Base-by-base conservation (phyloP, 208 protist genomes). In the Zelonia costaricensis region DNA sequence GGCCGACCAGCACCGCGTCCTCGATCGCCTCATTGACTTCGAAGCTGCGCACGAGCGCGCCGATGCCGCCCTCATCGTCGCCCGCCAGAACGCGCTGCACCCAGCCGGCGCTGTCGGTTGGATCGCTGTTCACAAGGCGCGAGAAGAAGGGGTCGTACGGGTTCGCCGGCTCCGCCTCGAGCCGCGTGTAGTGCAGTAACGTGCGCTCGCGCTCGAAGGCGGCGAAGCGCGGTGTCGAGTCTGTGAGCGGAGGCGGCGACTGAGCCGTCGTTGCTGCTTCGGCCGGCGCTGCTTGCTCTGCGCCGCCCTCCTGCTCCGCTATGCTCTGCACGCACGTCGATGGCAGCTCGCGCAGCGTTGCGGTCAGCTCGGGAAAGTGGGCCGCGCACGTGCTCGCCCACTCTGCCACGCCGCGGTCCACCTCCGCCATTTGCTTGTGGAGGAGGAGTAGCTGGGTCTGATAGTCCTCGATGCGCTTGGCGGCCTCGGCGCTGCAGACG, bases 171-270 rank as follows among this genome's bases (percentile, higher is more conserved):
- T 85, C 84, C 20, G 64, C 39, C 43, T 85, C 78, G 51, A 91
- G 22, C 23, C 77, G 66, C 43, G 63, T 74, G 75, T 91, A 91
- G 57, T 76, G 78, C 46, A 79, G 73, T 22, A 88, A 55, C 16
- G 78, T 82, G 30, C 84, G 77, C 68, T 88, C 80, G 1, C 84
- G 66, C 72, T 91, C 84, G 38, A 82, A 88, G 42, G 65, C 62
- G 25, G 73, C 63, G 57, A 74, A 78, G 33, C 84, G 80, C 6
- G 64, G 63, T 8, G 55, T 31, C 39, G 39, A 28, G 55, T 28
- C 40, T 5, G 25, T 15, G 27, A 12, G n/a, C 51, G 47, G 28
- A 23, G 33, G 42, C 12, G 30, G 6, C 23, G 39, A 30, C 31
- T 49, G 44, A 4, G 20, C 25, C 0, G 28, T 18, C n/a, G 20